phyloP scores from a whole-genome alignment of 176 grass and related monocot genomes.

The Carex myosuroides region DNA sequence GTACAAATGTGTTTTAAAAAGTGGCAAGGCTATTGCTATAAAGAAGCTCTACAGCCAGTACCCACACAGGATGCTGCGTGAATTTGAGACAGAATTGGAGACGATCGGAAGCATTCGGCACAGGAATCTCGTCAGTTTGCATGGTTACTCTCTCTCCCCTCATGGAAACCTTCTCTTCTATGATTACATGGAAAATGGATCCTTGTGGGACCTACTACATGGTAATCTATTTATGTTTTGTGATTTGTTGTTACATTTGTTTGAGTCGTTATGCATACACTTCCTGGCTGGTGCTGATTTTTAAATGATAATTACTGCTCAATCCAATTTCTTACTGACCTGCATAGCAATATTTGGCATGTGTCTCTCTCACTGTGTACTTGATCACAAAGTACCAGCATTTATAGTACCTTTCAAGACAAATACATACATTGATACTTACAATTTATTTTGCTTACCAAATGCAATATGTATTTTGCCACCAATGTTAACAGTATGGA shows the following conservation, averaged over 20 bases:
- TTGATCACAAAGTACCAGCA: background rate
- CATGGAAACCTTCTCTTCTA: conserved; percentile 99
- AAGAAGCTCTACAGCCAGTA: conserved; percentile 93
- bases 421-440: background rate
- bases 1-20: conserved; percentile 84
- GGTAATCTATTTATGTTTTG: conserved; percentile 33
- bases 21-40: conserved; percentile 72
- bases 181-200: conserved; percentile 99
- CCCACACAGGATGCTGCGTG: conserved; percentile 49
- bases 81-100: conserved; percentile 94
- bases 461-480: background rate
- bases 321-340: background rate
- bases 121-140: conserved; percentile 84
- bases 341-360: background rate
- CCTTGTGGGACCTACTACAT: conserved; percentile 97
- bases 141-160: conserved; percentile 84
- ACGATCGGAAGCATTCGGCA: conserved; percentile 85
- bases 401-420: conserved; percentile 2
- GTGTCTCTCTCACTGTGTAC: background rate
- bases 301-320: background rate
- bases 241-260: background rate
- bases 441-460: background rate
- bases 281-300: too few species aligned
- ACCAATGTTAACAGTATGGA: background rate
- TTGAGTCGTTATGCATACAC: background rate